Conservation (phyloP, 352 stramenopile species). For the Phytophthora uliginosa region DNA sequence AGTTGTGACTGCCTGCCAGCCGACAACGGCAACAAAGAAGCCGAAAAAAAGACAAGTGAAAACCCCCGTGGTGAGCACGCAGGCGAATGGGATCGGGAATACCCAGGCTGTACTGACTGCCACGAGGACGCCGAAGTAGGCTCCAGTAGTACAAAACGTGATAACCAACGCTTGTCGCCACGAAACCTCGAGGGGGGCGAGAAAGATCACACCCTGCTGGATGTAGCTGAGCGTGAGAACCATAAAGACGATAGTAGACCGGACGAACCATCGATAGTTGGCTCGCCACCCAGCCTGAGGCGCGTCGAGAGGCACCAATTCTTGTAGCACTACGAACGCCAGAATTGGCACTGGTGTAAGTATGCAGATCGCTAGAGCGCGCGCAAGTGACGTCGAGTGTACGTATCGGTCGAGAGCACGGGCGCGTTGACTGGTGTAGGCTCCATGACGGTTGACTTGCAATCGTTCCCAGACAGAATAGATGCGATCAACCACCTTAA, state of each 20-base stretch:
- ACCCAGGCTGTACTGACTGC: conserved; percentile 16
- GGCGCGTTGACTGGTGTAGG: conserved; percentile 13
- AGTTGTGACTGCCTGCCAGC: background rate
- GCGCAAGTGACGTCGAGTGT: conserved; percentile 5
- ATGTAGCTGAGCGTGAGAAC: conserved; percentile 24
- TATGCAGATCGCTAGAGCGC: conserved; percentile 7
- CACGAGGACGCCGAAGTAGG: conserved; percentile 24
- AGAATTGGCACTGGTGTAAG: conserved; percentile 16
- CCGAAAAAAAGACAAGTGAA: conserved; percentile 21
- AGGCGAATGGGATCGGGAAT: conserved; percentile 36
- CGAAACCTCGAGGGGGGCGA: conserved; percentile 12
- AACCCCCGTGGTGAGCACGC: conserved; percentile 20
- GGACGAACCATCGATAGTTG: conserved; percentile 15
- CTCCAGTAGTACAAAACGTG: background rate
- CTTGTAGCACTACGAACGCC: conserved; percentile 17
- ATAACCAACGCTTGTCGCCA: conserved; percentile 3
- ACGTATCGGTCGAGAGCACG: conserved; percentile 17
- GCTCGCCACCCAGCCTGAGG: conserved; percentile 3
- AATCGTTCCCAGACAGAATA: conserved; percentile 6
- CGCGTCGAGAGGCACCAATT: conserved; percentile 6
- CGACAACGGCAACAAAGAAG: conserved; percentile 13
- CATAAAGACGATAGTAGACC: conserved; percentile 13
- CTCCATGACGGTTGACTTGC: conserved; percentile 21
- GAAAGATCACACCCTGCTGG: conserved; percentile 14
- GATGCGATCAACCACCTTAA: background rate